phyloP scores from a whole-genome alignment of 78 protist species.

The Isochrysis galbana region DNA sequence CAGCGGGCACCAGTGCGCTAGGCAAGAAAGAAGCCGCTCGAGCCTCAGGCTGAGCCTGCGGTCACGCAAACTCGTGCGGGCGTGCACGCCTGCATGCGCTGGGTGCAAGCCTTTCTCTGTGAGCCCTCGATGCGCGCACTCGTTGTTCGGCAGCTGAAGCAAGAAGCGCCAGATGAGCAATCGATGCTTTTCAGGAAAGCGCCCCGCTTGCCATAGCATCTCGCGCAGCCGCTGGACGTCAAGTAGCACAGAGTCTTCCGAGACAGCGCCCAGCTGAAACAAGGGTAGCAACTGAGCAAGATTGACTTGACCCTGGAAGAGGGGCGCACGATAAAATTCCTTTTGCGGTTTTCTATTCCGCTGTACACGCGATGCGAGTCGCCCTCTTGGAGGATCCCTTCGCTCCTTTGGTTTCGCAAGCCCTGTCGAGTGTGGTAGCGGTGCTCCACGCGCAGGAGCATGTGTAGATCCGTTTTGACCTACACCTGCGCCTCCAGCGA shows the following conservation, averaged over 20 bases:
- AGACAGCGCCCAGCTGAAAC: neutral
- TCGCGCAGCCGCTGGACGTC: neutral
- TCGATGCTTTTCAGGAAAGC: constrained; percentile 47
- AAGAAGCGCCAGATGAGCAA: constrained; percentile 47
- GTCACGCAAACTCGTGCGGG: neutral
- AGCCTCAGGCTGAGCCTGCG: neutral
- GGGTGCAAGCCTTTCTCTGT: constrained; percentile 12
- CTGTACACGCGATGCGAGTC: neutral
- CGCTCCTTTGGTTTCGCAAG: no score
- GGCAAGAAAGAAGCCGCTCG: constrained; percentile 21
- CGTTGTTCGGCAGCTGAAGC: constrained; percentile 24
- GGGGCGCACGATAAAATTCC: neutral
- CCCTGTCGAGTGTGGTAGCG: no score
- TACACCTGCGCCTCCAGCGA: neutral
- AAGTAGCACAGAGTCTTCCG: neutral
- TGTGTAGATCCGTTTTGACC: no score
- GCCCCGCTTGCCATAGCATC: neutral
- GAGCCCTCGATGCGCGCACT: neutral
- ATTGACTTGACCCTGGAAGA: neutral
- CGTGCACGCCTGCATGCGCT: neutral
- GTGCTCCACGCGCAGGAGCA: no score
- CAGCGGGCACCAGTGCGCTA: constrained; percentile 40
- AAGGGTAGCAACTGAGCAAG: neutral
- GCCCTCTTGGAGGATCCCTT: neutral
- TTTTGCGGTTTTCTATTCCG: neutral